A percentile compares a stretch with the other conserved stretches of the same genome.
phyloP scores from a whole-genome alignment of 148 eudicot genomes.

The Rheum nobile region DNA sequence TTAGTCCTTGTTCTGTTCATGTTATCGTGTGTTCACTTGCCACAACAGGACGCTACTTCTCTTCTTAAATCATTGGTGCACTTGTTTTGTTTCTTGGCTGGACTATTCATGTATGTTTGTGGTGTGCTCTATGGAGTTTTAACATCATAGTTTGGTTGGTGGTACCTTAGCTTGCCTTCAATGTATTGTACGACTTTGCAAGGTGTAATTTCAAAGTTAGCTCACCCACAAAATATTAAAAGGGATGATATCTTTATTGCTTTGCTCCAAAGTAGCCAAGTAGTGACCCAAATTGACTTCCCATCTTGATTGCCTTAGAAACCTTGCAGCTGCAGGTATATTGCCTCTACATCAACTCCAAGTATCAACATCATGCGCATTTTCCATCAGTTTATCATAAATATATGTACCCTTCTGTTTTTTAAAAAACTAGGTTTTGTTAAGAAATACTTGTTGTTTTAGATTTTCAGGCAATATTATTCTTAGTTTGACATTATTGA shows the following conservation, averaged over 20 bases:
- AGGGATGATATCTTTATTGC: not conserved
- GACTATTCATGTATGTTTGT: not conserved
- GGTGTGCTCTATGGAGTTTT: not conserved
- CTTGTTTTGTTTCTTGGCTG: not conserved
- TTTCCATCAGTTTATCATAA: not conserved
- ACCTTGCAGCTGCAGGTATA: not conserved
- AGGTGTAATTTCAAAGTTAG: not conserved
- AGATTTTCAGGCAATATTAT: not conserved
- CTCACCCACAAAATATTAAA: not conserved
- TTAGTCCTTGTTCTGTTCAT: not conserved
- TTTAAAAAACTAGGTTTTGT: no score
- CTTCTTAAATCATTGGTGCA: not conserved
- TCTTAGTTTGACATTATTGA: not conserved
- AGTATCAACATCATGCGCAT: not conserved
- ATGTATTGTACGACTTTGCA: not conserved
- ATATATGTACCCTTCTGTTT: no score
- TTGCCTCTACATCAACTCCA: not conserved
- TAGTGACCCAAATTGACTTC: not conserved
- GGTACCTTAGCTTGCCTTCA: not conserved
- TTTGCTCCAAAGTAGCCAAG: not conserved
- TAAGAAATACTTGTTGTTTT: not conserved
- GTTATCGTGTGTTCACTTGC: not conserved
- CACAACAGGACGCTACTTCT: not conserved
- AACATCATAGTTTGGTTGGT: constrained; percentile 1
- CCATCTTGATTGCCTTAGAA: not conserved